Conservation (phyloP, 2,329 filamentous ascomycete species). For the Metarhizium guizhouense region DNA sequence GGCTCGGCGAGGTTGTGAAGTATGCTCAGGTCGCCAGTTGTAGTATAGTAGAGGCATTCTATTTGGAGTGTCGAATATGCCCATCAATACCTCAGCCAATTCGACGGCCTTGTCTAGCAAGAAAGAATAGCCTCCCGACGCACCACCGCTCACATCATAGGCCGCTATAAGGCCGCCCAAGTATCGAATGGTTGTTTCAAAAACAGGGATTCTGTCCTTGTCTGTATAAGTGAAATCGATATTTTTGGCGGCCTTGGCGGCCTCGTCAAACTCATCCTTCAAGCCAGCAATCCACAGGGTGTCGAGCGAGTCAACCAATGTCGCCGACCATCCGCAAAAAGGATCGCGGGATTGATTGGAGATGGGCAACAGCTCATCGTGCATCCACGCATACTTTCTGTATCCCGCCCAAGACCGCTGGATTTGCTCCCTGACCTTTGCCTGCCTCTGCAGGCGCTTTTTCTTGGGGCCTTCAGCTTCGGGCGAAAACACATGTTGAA, state of each 20-base stretch:
- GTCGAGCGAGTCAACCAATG: slow-evolving; percentile 73
- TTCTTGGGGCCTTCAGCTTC: slow-evolving; percentile 53
- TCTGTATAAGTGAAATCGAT: slow-evolving; percentile 76
- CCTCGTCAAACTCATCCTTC: slow-evolving; percentile 70
- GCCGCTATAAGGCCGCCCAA: slow-evolving; percentile 77
- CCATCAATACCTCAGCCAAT: slow-evolving; percentile 71
- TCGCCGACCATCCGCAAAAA: slow-evolving; percentile 88
- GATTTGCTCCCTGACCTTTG: slow-evolving; percentile 64
- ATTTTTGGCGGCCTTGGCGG: slow-evolving; percentile 55
- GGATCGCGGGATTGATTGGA: slow-evolving; percentile 61
- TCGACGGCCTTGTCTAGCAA: slow-evolving; percentile 72
- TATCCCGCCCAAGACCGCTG: slow-evolving; percentile 77
- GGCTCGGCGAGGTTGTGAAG: slow-evolving; percentile 56
- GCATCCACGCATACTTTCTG: slow-evolving; percentile 67
- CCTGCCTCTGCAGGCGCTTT: slow-evolving; percentile 55
- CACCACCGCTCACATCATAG: slow-evolving; percentile 71
- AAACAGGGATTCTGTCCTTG: slow-evolving; percentile 69
- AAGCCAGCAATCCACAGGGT: slow-evolving; percentile 83
- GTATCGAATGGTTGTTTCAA: slow-evolving; percentile 88
- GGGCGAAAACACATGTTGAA: slow-evolving; percentile 64
- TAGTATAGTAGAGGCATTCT: slow-evolving; percentile 83
- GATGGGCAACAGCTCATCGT: slow-evolving; percentile 77
- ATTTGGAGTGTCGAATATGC: slow-evolving; percentile 85
- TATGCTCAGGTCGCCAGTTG: slow-evolving; percentile 60
- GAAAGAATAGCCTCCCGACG: slow-evolving; percentile 46